phyloP scores from a whole-genome alignment of 225 moss, liverwort and hornwort genomes.

The Bryoerythrophyllum caledonicum region DNA sequence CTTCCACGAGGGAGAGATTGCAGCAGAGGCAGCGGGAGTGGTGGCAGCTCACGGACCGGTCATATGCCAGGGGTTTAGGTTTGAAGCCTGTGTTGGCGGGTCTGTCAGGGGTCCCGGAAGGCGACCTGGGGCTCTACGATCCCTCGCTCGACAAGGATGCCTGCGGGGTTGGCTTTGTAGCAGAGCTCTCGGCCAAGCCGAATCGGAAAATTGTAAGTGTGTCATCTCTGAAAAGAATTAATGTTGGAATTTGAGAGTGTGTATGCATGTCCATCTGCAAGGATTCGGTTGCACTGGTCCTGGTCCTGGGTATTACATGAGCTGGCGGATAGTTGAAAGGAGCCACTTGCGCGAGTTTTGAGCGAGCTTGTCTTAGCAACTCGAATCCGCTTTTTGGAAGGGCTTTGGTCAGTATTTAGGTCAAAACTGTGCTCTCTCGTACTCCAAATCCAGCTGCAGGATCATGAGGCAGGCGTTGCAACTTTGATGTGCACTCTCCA shows the following conservation, averaged over 20 bases:
- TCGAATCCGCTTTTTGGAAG: neutral
- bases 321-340: neutral
- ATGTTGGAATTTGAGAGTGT: neutral
- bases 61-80: slow-evolving; percentile 34
- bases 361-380: neutral
- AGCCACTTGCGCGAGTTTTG: neutral
- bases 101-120: slow-evolving; percentile 57
- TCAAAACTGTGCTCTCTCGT: neutral
- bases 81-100: slow-evolving; percentile 53
- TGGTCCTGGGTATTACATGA: neutral
- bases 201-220: slow-evolving; percentile 54
- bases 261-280: neutral
- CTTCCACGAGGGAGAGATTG: slow-evolving; percentile 15
- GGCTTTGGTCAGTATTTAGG: neutral
- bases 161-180: slow-evolving; percentile 74
- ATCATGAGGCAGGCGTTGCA: neutral
- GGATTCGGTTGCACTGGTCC: neutral
- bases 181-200: slow-evolving; percentile 68
- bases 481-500: neutral
- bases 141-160: slow-evolving; percentile 69
- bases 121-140: slow-evolving; percentile 65
- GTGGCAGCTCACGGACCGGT: slow-evolving; percentile 42
- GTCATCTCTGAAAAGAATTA: neutral
- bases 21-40: slow-evolving; percentile 36
- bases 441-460: neutral